Percentiles rank a stretch among this genome's conserved stretches.
Conservation (phyloP, 2,329 filamentous ascomycete genomes). For the Aspergillus fischeri region DNA sequence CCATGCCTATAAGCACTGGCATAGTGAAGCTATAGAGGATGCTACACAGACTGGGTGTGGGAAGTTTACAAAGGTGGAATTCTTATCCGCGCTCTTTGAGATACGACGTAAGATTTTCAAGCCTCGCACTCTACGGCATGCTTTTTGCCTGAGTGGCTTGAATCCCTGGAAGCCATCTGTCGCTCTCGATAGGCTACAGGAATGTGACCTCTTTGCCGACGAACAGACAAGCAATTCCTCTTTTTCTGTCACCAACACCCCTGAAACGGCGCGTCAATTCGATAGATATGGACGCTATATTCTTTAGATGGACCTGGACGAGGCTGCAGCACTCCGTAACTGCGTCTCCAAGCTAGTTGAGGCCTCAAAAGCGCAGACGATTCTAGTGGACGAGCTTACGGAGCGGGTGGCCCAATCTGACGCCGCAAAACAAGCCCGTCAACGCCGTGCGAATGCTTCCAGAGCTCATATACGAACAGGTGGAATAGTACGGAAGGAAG, state of each 20-base stretch:
- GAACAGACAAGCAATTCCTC: background rate
- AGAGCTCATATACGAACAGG: no score
- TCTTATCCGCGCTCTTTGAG: background rate
- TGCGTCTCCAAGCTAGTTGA: background rate
- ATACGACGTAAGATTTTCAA: background rate
- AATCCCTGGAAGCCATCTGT: background rate
- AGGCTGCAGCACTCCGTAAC: background rate
- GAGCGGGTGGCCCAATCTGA: background rate
- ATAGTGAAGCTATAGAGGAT: background rate
- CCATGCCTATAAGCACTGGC: background rate
- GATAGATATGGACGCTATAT: background rate
- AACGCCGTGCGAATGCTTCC: no score
- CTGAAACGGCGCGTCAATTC: background rate
- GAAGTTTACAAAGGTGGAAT: background rate
- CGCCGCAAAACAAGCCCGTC: background rate
- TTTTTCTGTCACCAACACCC: background rate
- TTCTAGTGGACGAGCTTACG: background rate
- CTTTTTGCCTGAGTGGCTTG: background rate
- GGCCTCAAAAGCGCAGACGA: background rate
- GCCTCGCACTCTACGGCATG: background rate
- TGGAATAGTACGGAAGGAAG: no score
- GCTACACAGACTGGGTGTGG: background rate
- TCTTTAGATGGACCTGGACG: background rate
- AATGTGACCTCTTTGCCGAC: background rate
- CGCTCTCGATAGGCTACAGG: background rate